Base-by-base conservation (phyloP, 345 rosid genomes). In the Cardamine resedifolia region DNA sequence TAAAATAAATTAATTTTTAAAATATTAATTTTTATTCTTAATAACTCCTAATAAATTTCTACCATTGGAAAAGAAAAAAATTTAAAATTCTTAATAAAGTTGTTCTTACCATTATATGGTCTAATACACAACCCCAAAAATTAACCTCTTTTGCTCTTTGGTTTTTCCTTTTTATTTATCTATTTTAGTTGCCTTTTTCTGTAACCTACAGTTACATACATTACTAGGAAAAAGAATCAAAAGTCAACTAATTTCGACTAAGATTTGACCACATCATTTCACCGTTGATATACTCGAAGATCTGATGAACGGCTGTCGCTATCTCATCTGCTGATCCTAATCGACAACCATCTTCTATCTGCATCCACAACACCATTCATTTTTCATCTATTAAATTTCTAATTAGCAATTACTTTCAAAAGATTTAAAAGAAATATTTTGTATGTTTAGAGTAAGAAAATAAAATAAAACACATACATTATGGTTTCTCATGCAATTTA, bases 261-360 rank as follows among this genome's bases (percentile, higher is more conserved):
- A 21, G 63, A 21, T 23, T 60, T 56, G 77, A 79, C 79, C 65
- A 33, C 55, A 75, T 82, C 73, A 70, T 70, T 72, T 62, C 69
- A 68, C 75, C 70, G 76, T 81, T 80, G 85, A 84, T 73, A 66
- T 75, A 58, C 79, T 73, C 84, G 74, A 90, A 85, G 74, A 88
- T 85, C 39, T 83, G 81, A 81, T 81, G 80, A 76, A 83, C 83
- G 21, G 88, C 79, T 67, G 84, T 73, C 67, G 79, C 83, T 41
- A 88, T 82, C 83, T 81, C 88, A 59, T 84, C 86, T 1, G 86
- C 87, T 57, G 93, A 80, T 73, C 80, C 78, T 44, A 90, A 60
- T 70, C 79, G 71, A 75, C 93, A 90, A 0, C 78, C 88, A 14
- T 90, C 90, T 80, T 86, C 96, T 34, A 82, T 84, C 96, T 90